Evolutionary conservation across 2,329 filamentous ascomycete genomes (phyloP).

Genomic region (Chrysoporthe puriensis): DNA sequence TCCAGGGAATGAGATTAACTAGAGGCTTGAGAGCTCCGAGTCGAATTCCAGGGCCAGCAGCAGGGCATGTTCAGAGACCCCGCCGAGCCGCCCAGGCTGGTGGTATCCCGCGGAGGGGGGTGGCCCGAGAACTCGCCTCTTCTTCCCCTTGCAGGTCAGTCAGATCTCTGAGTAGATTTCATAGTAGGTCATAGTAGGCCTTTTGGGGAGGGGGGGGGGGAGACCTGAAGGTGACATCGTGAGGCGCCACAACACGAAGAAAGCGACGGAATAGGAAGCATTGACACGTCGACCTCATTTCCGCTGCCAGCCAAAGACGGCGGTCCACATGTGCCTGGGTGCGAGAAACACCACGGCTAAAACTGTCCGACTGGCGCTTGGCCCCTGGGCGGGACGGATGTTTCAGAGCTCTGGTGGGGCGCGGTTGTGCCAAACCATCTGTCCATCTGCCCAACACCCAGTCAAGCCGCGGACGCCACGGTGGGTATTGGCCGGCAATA

Average conservation of each 20-base stretch:
- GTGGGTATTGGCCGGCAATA: slow-evolving; percentile 1
- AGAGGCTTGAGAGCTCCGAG: neutral
- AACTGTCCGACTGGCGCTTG: slow-evolving; percentile 14
- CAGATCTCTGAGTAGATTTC: neutral
- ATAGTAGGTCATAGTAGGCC: too few relatives aligned
- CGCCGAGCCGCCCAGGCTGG: neutral
- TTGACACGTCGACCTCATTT: slow-evolving; percentile 14
- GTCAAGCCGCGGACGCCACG: neutral
- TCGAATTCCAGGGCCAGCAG: too few relatives aligned
- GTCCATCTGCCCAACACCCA: neutral
- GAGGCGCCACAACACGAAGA: neutral
- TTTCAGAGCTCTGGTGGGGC: slow-evolving; percentile 9
- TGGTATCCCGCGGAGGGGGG: neutral
- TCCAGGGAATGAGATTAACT: neutral
- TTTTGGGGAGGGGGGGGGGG: neutral
- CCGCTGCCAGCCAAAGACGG: neutral
- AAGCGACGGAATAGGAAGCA: slow-evolving; percentile 2
- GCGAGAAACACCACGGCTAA: neutral
- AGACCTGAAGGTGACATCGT: neutral
- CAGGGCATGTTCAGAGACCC: neutral
- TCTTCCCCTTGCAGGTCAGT: neutral
- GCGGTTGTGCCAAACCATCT: neutral
- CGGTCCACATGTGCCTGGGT: neutral
- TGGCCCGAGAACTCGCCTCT: neutral
- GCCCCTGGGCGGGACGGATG: slow-evolving; percentile 2